Conservation (phyloP, 2,329 filamentous ascomycete species). For the Pestalotiopsis sp. region DNA sequence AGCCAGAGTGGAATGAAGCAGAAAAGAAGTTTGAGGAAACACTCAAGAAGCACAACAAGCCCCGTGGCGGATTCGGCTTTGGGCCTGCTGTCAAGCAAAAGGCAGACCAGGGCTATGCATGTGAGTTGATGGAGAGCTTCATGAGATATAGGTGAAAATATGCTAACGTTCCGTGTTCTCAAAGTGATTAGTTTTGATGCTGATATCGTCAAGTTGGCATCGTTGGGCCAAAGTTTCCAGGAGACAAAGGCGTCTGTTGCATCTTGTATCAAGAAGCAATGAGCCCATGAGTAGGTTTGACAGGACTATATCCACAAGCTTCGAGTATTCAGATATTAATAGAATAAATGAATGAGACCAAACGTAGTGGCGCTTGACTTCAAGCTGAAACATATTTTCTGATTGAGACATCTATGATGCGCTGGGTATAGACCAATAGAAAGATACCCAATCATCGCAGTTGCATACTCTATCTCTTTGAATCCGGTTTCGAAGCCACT, state of each 20-base stretch:
- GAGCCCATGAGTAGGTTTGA: too few relatives aligned
- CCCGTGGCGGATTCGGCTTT: constrained; percentile 36
- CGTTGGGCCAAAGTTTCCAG: constrained; percentile 1
- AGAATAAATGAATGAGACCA: background rate
- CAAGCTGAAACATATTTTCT: too few relatives aligned
- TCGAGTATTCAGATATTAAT: background rate
- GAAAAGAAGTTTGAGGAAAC: constrained; percentile 37
- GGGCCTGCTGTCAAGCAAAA: constrained; percentile 26
- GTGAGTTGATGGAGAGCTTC: background rate
- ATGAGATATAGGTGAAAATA: background rate
- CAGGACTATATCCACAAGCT: too few relatives aligned
- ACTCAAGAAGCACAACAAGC: constrained; percentile 48
- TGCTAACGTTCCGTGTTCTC: background rate
- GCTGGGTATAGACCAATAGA: too few relatives aligned
- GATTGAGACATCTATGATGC: too few relatives aligned
- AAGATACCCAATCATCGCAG: too few relatives aligned
- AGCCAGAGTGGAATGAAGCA: constrained; percentile 43
- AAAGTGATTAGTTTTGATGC: constrained; percentile 11
- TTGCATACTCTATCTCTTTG: too few relatives aligned
- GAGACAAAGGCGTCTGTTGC: constrained; percentile 6
- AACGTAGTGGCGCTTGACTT: too few relatives aligned
- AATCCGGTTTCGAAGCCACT: too few relatives aligned
- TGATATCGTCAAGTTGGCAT: constrained; percentile 7
- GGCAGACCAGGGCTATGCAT: constrained; percentile 15
- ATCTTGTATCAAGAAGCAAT: background rate